Evolutionary conservation across 2,329 filamentous ascomycete genomes (phyloP).

Genomic region (Botryotinia narcissicola): DNA sequence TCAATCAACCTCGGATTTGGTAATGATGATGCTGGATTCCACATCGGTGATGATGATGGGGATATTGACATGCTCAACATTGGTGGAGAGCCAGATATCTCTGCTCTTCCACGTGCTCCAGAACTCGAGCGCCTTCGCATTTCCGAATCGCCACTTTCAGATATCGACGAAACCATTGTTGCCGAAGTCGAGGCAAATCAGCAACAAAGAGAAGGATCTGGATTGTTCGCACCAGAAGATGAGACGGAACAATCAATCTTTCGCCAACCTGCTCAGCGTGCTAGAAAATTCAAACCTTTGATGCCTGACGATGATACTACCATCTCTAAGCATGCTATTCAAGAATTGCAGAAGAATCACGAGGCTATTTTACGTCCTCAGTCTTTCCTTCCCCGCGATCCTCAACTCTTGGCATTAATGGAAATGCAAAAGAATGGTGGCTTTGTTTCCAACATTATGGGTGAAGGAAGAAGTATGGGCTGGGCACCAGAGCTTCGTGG

Average conservation of each 20-base stretch:
- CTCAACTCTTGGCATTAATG: constrained; percentile 80
- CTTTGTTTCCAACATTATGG: constrained; percentile 84
- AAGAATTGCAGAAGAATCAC: constrained; percentile 80
- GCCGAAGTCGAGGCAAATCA: constrained; percentile 56
- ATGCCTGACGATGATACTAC: constrained; percentile 76
- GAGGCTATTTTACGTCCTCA: constrained; percentile 82
- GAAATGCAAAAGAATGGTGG: constrained; percentile 88
- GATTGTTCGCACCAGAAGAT: constrained; percentile 57
- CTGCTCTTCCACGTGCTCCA: constrained; percentile 48
- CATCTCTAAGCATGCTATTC: constrained; percentile 73
- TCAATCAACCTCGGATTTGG: constrained; percentile 54
- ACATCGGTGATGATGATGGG: constrained; percentile 61
- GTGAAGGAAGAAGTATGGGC: constrained; percentile 70
- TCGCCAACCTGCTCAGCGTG: constrained; percentile 68
- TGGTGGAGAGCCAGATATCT: constrained; percentile 56
- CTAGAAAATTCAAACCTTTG: constrained; percentile 75
- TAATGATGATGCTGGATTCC: constrained; percentile 49
- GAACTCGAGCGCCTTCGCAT: constrained; percentile 57
- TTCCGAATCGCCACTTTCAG: constrained; percentile 68
- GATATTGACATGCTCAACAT: constrained; percentile 63
- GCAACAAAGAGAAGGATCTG: constrained; percentile 48
- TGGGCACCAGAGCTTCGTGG: constrained; percentile 93
- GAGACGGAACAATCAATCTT: constrained; percentile 57
- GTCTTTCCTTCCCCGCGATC: constrained; percentile 82
- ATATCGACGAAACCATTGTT: constrained; percentile 63